Base-by-base conservation (phyloP, 2,329 filamentous ascomycete species). In the Pseudogymnoascus sp. region DNA sequence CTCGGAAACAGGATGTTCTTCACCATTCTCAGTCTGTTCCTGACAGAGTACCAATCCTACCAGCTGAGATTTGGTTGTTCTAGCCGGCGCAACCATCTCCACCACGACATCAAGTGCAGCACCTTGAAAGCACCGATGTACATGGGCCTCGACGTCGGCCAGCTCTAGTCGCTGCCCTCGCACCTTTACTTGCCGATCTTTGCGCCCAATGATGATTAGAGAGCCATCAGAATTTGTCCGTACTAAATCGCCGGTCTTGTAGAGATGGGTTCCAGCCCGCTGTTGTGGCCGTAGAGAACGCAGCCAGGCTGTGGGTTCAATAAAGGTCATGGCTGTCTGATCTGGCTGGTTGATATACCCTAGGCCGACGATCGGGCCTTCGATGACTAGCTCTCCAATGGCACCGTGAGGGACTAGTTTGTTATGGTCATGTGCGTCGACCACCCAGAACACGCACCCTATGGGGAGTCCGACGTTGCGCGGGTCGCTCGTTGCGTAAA, bases 171-270 rank as follows among this genome's bases (percentile, higher is more conserved):
- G 75, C 67, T 87, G 84, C 0, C 84, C 84, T 32, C 83, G 78
- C 20, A 87, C 74, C 68, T 87, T 87, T 60, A 86, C 78, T 70
- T 87, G 84, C 32, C 84, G 81, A 67, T 87, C 84, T 47, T 80
- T 79, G 16, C 84, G 78, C 7, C 84, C 84, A 38, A 84, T 71
- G 69, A 86, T 86, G 32, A 81, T 79, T 63, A 86, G 83, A 18
- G 78, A 79, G 12, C 76, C 77, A 66, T 87, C 79, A 58, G 82
- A 74, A 22, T 85, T 70, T 41, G 85, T 74, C 39, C 84, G 75
- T 6, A 86, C 83, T 1, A 86, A 71, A 69, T 87, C 84, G 8
- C 84, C 84, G 6, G 84, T 86, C n/a, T 82, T 77, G 66, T 87
- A 87, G 20, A 86, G 75, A 35, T 64, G 57, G 8, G 60, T 35